Conservation (phyloP, 495 filamentous ascomycete species). For the Haplographium delicatum region DNA sequence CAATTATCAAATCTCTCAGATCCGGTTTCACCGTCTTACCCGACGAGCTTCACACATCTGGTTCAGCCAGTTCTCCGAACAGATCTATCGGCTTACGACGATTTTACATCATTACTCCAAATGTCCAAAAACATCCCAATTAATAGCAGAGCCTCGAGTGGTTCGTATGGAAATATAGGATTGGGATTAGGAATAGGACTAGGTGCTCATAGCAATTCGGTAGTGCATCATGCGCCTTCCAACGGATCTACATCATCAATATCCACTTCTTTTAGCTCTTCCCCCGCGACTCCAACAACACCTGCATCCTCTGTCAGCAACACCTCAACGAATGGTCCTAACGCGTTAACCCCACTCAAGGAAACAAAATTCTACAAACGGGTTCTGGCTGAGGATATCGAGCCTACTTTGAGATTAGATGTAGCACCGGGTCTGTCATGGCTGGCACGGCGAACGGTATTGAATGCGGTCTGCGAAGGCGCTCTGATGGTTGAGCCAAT, state of each 20-base stretch:
- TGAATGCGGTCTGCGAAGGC: slow-evolving; percentile 80
- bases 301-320: slow-evolving; percentile 41
- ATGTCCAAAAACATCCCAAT: slow-evolving; percentile 55
- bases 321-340: slow-evolving; percentile 30
- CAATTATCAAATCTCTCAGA: slow-evolving; percentile 44
- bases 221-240: slow-evolving; percentile 21
- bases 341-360: slow-evolving; percentile 49
- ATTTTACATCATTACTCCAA: slow-evolving; percentile 74
- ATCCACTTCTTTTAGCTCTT: slow-evolving; percentile 31
- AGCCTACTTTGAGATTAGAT: slow-evolving; percentile 88
- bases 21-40: slow-evolving; percentile 68
- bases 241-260: slow-evolving; percentile 31
- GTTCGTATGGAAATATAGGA: slow-evolving; percentile 56
- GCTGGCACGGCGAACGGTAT: slow-evolving; percentile 78
- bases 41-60: slow-evolving; percentile 78
- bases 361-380: slow-evolving; percentile 94
- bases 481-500: slow-evolving; percentile 84
- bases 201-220: slow-evolving; percentile 33
- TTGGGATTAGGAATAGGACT: slow-evolving; percentile 57
- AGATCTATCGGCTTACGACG: slow-evolving; percentile 73
- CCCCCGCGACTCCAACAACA: slow-evolving; percentile 47
- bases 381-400: slow-evolving; percentile 79
- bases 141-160: slow-evolving; percentile 60
- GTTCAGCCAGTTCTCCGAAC: slow-evolving; percentile 76
- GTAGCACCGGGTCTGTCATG: slow-evolving; percentile 86